Evolutionary conservation across 2,329 filamentous ascomycete genomes (phyloP).

Genomic region (Gaeumannomyces tritici): DNA sequence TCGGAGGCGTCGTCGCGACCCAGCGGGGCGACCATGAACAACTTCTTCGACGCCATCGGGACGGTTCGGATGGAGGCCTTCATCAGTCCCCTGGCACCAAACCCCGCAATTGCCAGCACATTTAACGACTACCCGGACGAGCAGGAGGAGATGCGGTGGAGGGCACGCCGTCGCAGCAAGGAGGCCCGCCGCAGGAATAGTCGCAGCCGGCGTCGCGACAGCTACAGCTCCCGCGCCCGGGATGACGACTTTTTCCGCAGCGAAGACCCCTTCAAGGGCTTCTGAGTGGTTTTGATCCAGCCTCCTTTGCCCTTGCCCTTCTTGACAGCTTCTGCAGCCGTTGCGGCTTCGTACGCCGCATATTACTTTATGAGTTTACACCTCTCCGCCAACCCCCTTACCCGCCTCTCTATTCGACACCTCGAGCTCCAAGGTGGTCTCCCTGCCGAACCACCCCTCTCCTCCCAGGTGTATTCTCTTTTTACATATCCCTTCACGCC

Average conservation of each 20-base stretch:
- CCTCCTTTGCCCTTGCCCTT: neutral
- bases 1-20: slow-evolving; percentile 39
- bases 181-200: slow-evolving; percentile 42
- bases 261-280: slow-evolving; percentile 54
- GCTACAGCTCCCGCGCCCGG: slow-evolving; percentile 28
- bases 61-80: slow-evolving; percentile 97
- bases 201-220: slow-evolving; percentile 45
- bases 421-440: too few species aligned
- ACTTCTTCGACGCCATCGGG: slow-evolving; percentile 80
- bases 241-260: slow-evolving; percentile 48
- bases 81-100: slow-evolving; percentile 55
- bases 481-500: neutral
- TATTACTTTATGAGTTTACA: too few species aligned
- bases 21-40: slow-evolving; percentile 25
- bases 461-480: too few species aligned
- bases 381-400: too few species aligned
- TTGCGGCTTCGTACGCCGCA: too few species aligned
- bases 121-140: slow-evolving; percentile 34
- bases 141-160: slow-evolving; percentile 37
- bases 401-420: too few species aligned
- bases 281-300: slow-evolving; percentile 25
- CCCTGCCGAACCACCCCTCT: too few species aligned
- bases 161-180: slow-evolving; percentile 43
- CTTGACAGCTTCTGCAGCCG: neutral
- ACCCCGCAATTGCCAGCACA: neutral